Conservation (phyloP, 495 filamentous ascomycete species). For the Lichenothelia convexa region DNA sequence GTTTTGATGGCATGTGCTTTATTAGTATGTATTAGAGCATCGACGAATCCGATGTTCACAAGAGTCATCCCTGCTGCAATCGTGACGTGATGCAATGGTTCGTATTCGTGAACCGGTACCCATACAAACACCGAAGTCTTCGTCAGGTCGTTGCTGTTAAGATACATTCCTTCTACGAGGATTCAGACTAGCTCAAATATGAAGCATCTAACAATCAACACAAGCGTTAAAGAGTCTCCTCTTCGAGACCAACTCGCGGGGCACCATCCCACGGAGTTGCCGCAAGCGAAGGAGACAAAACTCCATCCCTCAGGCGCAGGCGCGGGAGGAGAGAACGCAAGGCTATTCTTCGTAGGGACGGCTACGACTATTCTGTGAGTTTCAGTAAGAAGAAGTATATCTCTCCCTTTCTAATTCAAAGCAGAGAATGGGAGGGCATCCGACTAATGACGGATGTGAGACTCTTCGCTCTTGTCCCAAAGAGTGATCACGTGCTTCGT, state of each 20-base stretch:
- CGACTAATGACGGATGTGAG: slow-evolving; percentile 43
- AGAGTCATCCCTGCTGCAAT: too few species aligned
- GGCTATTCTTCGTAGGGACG: slow-evolving; percentile 41
- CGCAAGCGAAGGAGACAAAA: slow-evolving; percentile 24
- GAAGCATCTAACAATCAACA: slow-evolving; percentile 9
- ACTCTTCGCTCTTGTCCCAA: background rate
- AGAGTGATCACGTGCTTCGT: background rate
- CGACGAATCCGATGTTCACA: too few species aligned
- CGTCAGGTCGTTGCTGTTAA: too few species aligned
- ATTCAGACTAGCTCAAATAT: too few species aligned
- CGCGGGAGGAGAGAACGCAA: slow-evolving; percentile 23
- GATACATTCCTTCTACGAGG: too few species aligned
- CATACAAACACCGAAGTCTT: too few species aligned
- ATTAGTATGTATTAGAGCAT: too few species aligned
- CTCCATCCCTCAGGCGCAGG: slow-evolving; percentile 23
- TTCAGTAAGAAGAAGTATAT: background rate
- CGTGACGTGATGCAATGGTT: too few species aligned
- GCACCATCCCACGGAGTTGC: slow-evolving; percentile 10
- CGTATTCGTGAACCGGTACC: too few species aligned
- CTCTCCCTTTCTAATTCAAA: slow-evolving; percentile 1
- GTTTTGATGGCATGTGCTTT: too few species aligned
- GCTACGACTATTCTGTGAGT: slow-evolving; percentile 43
- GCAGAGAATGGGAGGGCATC: slow-evolving; percentile 39
- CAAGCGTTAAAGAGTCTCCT: slow-evolving; percentile 4
- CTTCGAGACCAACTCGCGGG: slow-evolving; percentile 3